A percentile compares a stretch with the other conserved stretches of the same genome.
phyloP scores from a whole-genome alignment of 2,329 filamentous ascomycete species.

The Pseudogymnoascus sp. region DNA sequence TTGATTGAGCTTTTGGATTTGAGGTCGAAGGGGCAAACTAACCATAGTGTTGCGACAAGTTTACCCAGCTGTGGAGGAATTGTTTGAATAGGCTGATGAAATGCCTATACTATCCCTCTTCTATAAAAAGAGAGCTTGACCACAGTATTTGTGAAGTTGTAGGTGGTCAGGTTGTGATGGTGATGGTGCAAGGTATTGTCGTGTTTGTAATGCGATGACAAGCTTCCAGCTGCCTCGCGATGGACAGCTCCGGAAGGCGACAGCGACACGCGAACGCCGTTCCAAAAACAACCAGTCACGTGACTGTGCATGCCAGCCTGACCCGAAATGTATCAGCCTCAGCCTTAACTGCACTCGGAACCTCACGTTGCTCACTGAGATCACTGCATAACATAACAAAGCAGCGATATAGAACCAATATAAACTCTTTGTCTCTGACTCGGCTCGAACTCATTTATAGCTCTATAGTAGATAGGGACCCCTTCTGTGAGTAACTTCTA shows the following conservation, averaged over 20 bases:
- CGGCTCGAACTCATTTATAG: background rate
- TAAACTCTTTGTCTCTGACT: conserved; percentile 2
- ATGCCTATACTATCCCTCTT: background rate
- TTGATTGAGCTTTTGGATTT: background rate
- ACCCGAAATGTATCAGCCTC: conserved; percentile 4
- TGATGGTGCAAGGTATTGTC: conserved; percentile 11
- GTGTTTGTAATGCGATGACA: conserved; percentile 20
- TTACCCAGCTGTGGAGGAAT: conserved; percentile 4
- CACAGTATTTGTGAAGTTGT: background rate
- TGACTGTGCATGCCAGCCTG: conserved; percentile 1
- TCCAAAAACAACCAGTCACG: background rate
- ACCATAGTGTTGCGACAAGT: conserved; percentile 9
- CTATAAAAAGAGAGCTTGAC: conserved; percentile 1
- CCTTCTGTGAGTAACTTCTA: conserved; percentile 1
- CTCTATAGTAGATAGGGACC: background rate
- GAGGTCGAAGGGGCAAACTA: background rate
- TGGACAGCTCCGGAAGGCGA: conserved; percentile 22
- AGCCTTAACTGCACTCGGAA: background rate
- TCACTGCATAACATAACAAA: background rate
- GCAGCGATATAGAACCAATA: background rate
- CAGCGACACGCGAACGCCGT: conserved; percentile 18
- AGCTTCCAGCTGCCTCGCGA: conserved; percentile 16
- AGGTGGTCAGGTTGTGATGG: conserved; percentile 15
- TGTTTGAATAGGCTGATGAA: conserved; percentile 2
- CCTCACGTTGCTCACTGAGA: background rate